Evolutionary conservation across 768 basidiomycete genomes (phyloP).

Genomic region (Tylopilus rubrobrunneus): DNA sequence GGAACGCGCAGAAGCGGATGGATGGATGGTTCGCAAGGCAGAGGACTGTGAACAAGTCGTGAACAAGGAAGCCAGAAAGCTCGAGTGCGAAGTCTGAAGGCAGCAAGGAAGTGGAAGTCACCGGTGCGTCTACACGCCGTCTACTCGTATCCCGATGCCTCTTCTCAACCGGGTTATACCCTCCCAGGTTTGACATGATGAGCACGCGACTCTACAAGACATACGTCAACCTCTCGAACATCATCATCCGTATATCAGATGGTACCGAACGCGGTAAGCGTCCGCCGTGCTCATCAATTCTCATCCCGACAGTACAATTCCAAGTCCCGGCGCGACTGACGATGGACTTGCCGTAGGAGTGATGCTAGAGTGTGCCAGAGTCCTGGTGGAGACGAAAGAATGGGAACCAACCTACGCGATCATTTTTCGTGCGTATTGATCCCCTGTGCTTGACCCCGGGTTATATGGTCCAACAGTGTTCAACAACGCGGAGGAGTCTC

Average conservation of each 20-base stretch:
- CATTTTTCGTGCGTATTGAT: constrained; percentile 65
- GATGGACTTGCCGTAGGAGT: constrained; percentile 86
- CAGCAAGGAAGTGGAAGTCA: constrained; percentile 88
- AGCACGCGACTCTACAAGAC: constrained; percentile 76
- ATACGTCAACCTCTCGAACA: constrained; percentile 84
- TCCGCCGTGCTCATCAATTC: constrained; percentile 85
- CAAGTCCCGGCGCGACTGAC: constrained; percentile 85
- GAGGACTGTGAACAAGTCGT: constrained; percentile 59
- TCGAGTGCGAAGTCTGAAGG: constrained; percentile 91
- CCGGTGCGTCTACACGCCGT: constrained; percentile 47
- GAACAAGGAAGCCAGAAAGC: constrained; percentile 42
- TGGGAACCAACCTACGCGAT: constrained; percentile 75
- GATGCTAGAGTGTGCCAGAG: constrained; percentile 86
- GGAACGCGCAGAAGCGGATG: constrained; percentile 82
- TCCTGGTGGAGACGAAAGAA: constrained; percentile 58
- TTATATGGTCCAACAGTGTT: constrained; percentile 55
- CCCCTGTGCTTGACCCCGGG: not conserved
- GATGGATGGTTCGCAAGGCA: constrained; percentile 74
- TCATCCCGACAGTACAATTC: constrained; percentile 87
- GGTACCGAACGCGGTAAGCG: constrained; percentile 63
- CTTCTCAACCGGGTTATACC: not conserved
- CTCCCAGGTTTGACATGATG: constrained; percentile 90
- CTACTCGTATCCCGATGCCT: too few relatives aligned
- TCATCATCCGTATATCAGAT: constrained; percentile 82
- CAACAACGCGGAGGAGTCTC: constrained; percentile 91